Evolutionary conservation across 2,329 filamentous ascomycete genomes (phyloP).

Genomic region (Aureobasidium pullulans): DNA sequence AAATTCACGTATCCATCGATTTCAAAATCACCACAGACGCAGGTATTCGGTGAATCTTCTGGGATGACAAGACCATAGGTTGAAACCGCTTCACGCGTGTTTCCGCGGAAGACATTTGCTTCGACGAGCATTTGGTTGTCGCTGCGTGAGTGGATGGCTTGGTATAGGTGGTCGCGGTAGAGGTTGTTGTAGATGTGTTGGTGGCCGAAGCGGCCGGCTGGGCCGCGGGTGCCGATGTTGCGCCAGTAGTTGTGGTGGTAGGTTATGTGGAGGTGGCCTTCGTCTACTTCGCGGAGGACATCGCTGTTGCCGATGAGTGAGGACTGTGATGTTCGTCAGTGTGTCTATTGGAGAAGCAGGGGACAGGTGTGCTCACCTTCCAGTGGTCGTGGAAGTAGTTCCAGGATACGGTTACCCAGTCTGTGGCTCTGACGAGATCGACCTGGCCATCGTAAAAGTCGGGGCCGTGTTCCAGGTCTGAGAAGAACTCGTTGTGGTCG

Average conservation of each 20-base stretch:
- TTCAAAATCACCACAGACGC: slow-evolving; percentile 46
- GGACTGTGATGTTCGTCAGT: slow-evolving; percentile 4
- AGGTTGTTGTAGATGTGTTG: slow-evolving; percentile 46
- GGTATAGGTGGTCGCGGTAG: slow-evolving; percentile 41
- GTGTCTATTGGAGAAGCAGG: too few relatives aligned
- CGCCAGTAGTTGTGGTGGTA: slow-evolving; percentile 47
- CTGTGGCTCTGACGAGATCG: slow-evolving; percentile 38
- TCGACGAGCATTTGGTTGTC: slow-evolving; percentile 46
- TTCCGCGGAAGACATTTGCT: slow-evolving; percentile 41
- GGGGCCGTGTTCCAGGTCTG: slow-evolving; percentile 28
- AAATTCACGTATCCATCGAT: slow-evolving; percentile 49
- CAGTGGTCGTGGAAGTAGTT: slow-evolving; percentile 46
- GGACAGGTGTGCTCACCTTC: slow-evolving; percentile 21
- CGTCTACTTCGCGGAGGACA: slow-evolving; percentile 34
- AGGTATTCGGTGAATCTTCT: slow-evolving; percentile 47
- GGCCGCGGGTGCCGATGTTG: slow-evolving; percentile 40
- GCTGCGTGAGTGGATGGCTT: slow-evolving; percentile 43
- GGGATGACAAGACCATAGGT: slow-evolving; percentile 50
- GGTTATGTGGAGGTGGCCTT: slow-evolving; percentile 40
- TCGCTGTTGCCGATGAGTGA: slow-evolving; percentile 39
- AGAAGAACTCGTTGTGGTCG: slow-evolving; percentile 43
- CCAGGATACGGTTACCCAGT: slow-evolving; percentile 42
- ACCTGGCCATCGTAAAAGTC: slow-evolving; percentile 37
- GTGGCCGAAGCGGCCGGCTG: slow-evolving; percentile 43
- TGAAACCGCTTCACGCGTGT: slow-evolving; percentile 40